Evolutionary conservation across 2,329 filamentous ascomycete species (phyloP).

Genomic region (Thielaviopsis populi): DNA sequence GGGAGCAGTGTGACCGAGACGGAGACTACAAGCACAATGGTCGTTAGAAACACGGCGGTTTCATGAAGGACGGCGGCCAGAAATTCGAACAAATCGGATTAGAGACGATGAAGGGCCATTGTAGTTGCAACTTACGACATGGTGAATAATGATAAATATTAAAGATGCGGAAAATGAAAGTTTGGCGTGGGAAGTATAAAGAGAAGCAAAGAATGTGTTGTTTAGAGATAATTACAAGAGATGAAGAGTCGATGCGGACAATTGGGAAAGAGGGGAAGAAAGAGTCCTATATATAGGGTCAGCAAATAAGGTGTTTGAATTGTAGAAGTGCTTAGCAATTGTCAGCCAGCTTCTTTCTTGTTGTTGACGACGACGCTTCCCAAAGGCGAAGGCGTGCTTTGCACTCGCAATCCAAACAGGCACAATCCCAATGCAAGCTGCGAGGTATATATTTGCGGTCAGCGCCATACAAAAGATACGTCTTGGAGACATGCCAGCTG

Average conservation of each 20-base stretch:
- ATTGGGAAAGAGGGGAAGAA: slow-evolving; percentile 11
- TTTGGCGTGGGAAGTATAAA: slow-evolving; percentile 3
- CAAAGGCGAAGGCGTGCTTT: neutral
- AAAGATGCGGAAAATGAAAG: neutral
- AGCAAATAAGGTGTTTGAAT: neutral
- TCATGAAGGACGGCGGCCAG: neutral
- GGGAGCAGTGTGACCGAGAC: slow-evolving; percentile 52
- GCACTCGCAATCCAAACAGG: neutral
- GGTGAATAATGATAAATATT: slow-evolving; percentile 6
- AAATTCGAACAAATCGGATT: neutral
- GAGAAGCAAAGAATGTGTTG: neutral
- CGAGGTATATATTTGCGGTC: slow-evolving; percentile 3
- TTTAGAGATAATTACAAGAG: neutral
- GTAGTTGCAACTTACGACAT: slow-evolving; percentile 15
- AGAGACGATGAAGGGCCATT: neutral
- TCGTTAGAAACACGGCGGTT: neutral
- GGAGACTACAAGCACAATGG: slow-evolving; percentile 28
- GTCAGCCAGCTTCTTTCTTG: neutral
- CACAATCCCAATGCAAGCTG: neutral
- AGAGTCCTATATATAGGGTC: slow-evolving; percentile 11
- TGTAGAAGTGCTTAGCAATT: slow-evolving; percentile 14
- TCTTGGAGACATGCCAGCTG: neutral
- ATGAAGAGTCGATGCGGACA: neutral
- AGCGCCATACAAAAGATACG: slow-evolving; percentile 5
- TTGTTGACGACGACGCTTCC: slow-evolving; percentile 1